Evolutionary conservation across 2,329 filamentous ascomycete species (phyloP).

Genomic region (Microascus cirrosus): DNA sequence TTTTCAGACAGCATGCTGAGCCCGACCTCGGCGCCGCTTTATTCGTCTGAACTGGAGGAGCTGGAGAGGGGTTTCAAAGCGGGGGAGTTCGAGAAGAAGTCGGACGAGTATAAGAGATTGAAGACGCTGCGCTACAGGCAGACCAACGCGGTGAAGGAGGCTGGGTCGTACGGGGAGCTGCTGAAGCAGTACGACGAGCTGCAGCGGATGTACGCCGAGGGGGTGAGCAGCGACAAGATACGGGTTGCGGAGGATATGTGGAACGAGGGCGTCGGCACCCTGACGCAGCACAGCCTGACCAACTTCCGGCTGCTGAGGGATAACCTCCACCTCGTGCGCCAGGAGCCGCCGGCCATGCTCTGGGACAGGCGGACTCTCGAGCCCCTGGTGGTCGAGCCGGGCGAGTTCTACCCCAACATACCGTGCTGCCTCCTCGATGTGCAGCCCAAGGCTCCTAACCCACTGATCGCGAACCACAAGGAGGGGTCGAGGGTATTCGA

Average conservation of each 20-base stretch:
- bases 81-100: slow-evolving; percentile 1
- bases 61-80: slow-evolving; percentile 18
- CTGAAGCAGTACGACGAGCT: slow-evolving; percentile 20
- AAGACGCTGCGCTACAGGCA: slow-evolving; percentile 17
- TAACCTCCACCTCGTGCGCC: slow-evolving; percentile 38
- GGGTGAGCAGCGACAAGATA: slow-evolving; percentile 13
- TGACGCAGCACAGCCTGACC: slow-evolving; percentile 19
- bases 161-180: slow-evolving; percentile 16
- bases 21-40: slow-evolving; percentile 24
- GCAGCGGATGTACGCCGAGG: slow-evolving; percentile 10
- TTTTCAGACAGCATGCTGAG: slow-evolving; percentile 10
- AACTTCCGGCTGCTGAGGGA: slow-evolving; percentile 34
- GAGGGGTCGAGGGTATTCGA: slow-evolving; percentile 41
- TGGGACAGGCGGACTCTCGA: slow-evolving; percentile 66
- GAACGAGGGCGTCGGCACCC: slow-evolving; percentile 18
- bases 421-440: slow-evolving; percentile 53
- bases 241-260: slow-evolving; percentile 15
- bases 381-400: slow-evolving; percentile 43
- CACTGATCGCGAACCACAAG: slow-evolving; percentile 32
- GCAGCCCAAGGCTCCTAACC: slow-evolving; percentile 44
- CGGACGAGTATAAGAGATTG: slow-evolving; percentile 12
- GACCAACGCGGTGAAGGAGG: slow-evolving; percentile 11
- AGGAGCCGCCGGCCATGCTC: slow-evolving; percentile 38
- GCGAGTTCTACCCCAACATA: slow-evolving; percentile 58
- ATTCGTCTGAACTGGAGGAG: slow-evolving; percentile 27